Evolutionary conservation across 1,139 yeast genomes (phyloP), one percentile per base, ranked within the genome.

Genomic region (Scheffersomyces illinoinensis): DNA sequence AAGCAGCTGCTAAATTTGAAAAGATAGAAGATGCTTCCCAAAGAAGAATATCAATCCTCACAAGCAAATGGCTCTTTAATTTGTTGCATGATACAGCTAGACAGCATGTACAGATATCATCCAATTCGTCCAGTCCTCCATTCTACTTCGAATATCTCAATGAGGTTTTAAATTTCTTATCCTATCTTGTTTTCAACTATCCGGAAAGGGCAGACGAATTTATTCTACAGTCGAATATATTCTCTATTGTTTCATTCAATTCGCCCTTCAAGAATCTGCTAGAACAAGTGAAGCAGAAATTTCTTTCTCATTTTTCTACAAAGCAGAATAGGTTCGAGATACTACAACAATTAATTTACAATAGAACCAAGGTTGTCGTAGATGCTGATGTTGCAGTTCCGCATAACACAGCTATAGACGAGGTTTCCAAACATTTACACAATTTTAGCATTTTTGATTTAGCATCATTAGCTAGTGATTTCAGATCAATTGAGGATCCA

Each of bases 1-100:
- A 56, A 6, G 57, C 60, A 43, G 39, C 58, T 2, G 58, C 58
- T 5, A 54, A 65, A 23, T 14, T 24, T 12, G 49, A 53, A 17
- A 33, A 47, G 26, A 52, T 49, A 18, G 48, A 47, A 2, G 56
- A 50, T 24, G 33, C 33, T 21, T 50, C 26, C 4, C 54, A 56
- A 47, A 56, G 51, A 51, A 53, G 54, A 3, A 33, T 21, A 24
- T 21, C 47, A 20, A 53, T 7, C 7, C 33, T 56, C 14, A 56
- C 53, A 43, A 21, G 21, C 46, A 56, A 43, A 46, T 56, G 58
- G 58, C 5, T 53, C 5, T 53, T 47, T 17, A 53, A 56, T 24
- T 18, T 56, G 7, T 24, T 56, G 49, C 47, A 18, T 17, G 33
- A 21, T 21, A 33, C 43, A 12, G 43, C 43, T 33, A 33, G 14